Evolutionary conservation across 768 basidiomycete genomes (phyloP), one percentile per base, ranked within the genome.

Genomic region (Tricholoma sp.): DNA sequence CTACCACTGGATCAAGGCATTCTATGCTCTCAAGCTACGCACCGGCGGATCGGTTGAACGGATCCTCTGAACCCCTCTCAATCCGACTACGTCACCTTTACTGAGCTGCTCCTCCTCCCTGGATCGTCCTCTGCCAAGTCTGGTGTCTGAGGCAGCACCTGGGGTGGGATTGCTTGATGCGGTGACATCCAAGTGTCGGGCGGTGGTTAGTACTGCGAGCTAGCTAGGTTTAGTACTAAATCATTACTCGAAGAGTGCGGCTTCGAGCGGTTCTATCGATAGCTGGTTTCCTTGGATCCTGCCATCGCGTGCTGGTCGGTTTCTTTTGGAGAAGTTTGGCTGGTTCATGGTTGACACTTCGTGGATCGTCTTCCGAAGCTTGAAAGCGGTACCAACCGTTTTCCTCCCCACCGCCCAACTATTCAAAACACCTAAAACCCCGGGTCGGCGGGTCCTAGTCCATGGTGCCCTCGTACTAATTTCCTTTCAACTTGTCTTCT

Each of bases 81-180:
- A 9, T 43, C 83, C 57, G 85, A 83, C 60, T 85, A 86, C 2
- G 90, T 84, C 6, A 88, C 88, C 4, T 91, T 86, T 73, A 80
- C 94, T 65, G 88, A 92, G 67, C 75, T 93, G 62, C 78, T 85
- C 59, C 72, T n/a, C n/a, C n/a, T 77, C 2, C 69, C 77, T 19
- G 78, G 79, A 54, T 73, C 73, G 21, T 72, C 77, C 22, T 75
- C 83, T 53, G 70, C 74, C 34, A 73, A 79, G 60, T 86, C 86
- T 16, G 88, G 82, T 22, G 60, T 57, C n/a, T n/a, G n/a, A n/a
- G 67, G 66, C 45, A n/a, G 62, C 37, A 55, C 59, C 76, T 91
- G 89, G 89, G 89, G 89, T 60, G 84, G 76, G 88, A 55, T 90
- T 90, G 65, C 76, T 82, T 12, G 87, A 91, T 62, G 85, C 88